Percentiles rank a stretch among this genome's conserved stretches.
phyloP scores from a whole-genome alignment of 2,329 filamentous ascomycete genomes.

The Colletotrichum eremochloae region DNA sequence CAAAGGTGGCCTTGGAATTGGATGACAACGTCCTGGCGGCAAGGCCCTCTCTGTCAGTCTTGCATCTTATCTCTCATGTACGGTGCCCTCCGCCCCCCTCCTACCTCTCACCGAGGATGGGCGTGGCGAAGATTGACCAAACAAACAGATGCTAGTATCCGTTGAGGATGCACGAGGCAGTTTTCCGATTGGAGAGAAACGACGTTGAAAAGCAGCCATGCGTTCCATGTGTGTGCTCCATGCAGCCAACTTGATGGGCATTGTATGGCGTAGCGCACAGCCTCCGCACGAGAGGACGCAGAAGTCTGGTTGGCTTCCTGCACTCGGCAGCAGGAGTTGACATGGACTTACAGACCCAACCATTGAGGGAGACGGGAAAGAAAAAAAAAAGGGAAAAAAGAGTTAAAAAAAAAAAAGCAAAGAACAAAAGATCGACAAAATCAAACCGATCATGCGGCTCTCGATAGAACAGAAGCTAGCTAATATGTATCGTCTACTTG shows the following conservation, averaged over 20 bases:
- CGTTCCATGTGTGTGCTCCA: neutral
- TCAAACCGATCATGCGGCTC: neutral
- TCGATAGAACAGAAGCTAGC: neutral
- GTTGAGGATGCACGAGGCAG: neutral
- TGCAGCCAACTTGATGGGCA: neutral
- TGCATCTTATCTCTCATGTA: neutral
- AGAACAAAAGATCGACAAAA: neutral
- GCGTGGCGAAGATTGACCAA: neutral
- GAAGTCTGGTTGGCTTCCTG: neutral
- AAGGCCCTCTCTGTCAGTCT: neutral
- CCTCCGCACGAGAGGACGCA: constrained; percentile 1
- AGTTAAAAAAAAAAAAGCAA: neutral
- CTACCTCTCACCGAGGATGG: neutral
- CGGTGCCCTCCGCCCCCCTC: neutral
- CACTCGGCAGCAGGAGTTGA: constrained; percentile 1
- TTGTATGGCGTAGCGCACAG: constrained; percentile 16
- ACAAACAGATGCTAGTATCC: constrained; percentile 3
- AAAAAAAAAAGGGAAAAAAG: neutral
- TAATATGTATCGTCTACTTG: neutral
- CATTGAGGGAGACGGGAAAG: no score
- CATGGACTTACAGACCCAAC: neutral
- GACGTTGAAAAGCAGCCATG: neutral
- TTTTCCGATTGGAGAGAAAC: neutral
- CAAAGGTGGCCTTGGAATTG: constrained; percentile 2
- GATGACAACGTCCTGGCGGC: constrained; percentile 5